Base-by-base conservation (phyloP, 148 eudicot genomes). In the Linanthus parryae region DNA sequence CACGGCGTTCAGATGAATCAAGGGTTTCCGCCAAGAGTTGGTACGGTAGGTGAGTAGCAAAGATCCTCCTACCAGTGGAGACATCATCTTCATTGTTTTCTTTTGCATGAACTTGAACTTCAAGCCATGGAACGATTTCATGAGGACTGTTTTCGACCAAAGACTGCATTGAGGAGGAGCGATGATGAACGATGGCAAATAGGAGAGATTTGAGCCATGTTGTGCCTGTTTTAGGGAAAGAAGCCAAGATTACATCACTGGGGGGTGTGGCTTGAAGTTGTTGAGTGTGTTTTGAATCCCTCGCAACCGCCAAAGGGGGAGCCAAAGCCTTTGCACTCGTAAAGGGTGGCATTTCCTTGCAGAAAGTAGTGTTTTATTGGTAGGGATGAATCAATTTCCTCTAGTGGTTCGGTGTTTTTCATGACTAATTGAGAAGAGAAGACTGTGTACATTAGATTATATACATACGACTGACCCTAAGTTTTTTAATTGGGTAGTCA, bases 1-100 rank as follows among this genome's bases (percentile, higher is more conserved):
- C 37, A 28, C 36, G 33, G 30, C 63, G 48, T 0, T 54, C 63
- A 0, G 44, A 60, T 5, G 37, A 44, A 16, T 51, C 38, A 7
- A 71, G 29, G 23, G 45, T 52, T 38, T 46, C 18, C 0, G 55
- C 42, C 0, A 69, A 26, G 22, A 66, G 30, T 29, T 65, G 65
- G 17, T 59, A 60, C 8, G 70, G 63, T 3, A 61, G 24, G 30
- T 71, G 75, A 13, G 70, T 71, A 26, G 44, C 48, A 4, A 65
- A 33, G 25, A 61, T 52, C 29, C 67, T 54, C 11, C 7, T 31
- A 31, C 5, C 35, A 31, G 11, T 11, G 5, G 11, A 11, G 35
- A 31, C 5, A 31, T 31, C 5, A 31, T 31, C 5, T 5, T 5
- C 5, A 31, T 5, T 11, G 35, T 31, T 5, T 31, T 11, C 35